Conservation (phyloP, 108 stramenopile species). For the Skeletonema potamos region DNA sequence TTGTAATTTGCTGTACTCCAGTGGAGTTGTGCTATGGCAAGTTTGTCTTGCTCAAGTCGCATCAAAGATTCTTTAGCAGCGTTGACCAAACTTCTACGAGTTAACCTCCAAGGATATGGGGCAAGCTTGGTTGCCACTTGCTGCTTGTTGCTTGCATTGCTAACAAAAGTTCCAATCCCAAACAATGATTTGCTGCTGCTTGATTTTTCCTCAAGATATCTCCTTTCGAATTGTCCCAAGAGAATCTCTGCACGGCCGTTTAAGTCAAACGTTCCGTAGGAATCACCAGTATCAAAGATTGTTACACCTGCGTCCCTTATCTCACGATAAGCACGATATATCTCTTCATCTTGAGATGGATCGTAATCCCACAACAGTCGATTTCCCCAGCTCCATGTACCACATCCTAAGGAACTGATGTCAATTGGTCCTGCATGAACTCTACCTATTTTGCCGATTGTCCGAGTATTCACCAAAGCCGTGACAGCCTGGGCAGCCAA, state of each 20-base stretch:
- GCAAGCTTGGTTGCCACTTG: conserved; percentile 87
- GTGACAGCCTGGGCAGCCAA: neutral
- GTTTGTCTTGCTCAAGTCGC: conserved; percentile 73
- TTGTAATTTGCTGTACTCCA: conserved; percentile 88
- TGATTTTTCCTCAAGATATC: conserved; percentile 53
- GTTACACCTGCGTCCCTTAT: conserved; percentile 76
- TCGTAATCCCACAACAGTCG: conserved; percentile 79
- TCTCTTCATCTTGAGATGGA: conserved; percentile 80
- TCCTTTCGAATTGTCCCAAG: conserved; percentile 76
- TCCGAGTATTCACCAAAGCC: conserved; percentile 1
- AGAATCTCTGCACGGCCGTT: conserved; percentile 84
- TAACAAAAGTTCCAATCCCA: conserved; percentile 25
- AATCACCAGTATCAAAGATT: conserved; percentile 86
- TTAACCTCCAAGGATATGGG: conserved; percentile 87
- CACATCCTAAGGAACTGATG: conserved; percentile 70
- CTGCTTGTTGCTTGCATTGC: conserved; percentile 46
- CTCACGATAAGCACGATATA: conserved; percentile 68
- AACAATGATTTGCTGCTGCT: conserved; percentile 12
- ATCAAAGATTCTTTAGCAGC: conserved; percentile 65
- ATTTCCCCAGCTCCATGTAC: conserved; percentile 89
- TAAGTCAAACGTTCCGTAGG: conserved; percentile 81
- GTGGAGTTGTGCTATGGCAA: conserved; percentile 78
- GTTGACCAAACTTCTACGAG: conserved; percentile 58
- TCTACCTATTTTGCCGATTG: conserved; percentile 37
- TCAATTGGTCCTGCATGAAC: conserved; percentile 74